phyloP scores from a whole-genome alignment of 2,329 filamentous ascomycete species.

The Basipetospora chlamydospora region DNA sequence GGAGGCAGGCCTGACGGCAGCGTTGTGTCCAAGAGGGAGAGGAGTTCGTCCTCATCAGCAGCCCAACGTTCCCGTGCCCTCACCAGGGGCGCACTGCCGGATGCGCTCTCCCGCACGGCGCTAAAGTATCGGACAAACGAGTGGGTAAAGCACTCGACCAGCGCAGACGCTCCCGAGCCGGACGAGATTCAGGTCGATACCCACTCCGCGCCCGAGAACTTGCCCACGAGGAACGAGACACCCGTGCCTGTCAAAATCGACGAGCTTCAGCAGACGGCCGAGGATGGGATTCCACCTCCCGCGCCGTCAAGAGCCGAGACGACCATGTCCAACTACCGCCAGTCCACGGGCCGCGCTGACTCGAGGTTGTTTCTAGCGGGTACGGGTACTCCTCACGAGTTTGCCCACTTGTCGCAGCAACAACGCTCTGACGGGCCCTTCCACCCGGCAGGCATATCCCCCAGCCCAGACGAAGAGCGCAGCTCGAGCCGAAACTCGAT shows the following conservation, averaged over 20 bases:
- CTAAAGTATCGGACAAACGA: slow-evolving; percentile 83
- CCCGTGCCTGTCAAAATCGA: slow-evolving; percentile 48
- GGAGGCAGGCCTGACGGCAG: too few species aligned
- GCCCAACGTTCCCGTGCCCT: slow-evolving; percentile 27
- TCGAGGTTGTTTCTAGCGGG: background rate
- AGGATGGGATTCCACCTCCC: slow-evolving; percentile 29
- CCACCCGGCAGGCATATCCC: slow-evolving; percentile 31
- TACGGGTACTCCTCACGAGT: too few species aligned
- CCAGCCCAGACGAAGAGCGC: background rate
- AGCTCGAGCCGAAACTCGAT: slow-evolving; percentile 7
- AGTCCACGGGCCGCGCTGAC: background rate
- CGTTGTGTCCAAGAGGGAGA: too few species aligned
- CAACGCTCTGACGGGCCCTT: too few species aligned
- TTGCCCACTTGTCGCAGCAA: too few species aligned
- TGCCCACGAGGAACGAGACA: slow-evolving; percentile 24
- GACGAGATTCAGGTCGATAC: slow-evolving; percentile 43
- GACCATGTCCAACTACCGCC: background rate
- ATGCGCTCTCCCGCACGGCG: slow-evolving; percentile 61
- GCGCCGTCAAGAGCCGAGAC: slow-evolving; percentile 4
- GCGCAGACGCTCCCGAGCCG: slow-evolving; percentile 57
- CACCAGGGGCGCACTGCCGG: slow-evolving; percentile 49
- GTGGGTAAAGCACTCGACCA: slow-evolving; percentile 81
- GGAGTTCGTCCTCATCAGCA: too few species aligned
- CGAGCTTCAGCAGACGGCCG: slow-evolving; percentile 49
- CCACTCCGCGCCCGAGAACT: slow-evolving; percentile 14